Percentiles rank a stretch among this genome's conserved stretches.
Conservation (phyloP, 352 stramenopile genomes). For the Phytophthora tentaculata region DNA sequence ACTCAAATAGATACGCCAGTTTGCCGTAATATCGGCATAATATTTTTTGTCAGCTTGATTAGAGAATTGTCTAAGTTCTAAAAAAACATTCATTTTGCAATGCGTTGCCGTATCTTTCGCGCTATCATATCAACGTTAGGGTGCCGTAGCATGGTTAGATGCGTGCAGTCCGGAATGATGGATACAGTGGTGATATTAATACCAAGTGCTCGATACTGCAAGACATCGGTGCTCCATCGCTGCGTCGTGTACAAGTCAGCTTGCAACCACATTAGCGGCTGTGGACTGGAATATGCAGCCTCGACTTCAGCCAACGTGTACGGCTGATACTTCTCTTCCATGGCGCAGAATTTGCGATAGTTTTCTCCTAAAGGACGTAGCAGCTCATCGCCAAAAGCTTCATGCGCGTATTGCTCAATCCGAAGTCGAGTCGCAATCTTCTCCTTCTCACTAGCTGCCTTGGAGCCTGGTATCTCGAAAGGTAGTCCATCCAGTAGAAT, state of each 20-base stretch:
- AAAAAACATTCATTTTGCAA: too few relatives aligned
- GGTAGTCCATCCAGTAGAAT: slow-evolving; percentile 53
- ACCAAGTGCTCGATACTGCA: slow-evolving; percentile 11
- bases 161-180: slow-evolving; percentile 29
- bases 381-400: slow-evolving; percentile 30
- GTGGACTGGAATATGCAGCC: not conserved
- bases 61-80: too few relatives aligned
- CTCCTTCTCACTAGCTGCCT: slow-evolving; percentile 5
- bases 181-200: slow-evolving; percentile 26
- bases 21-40: too few relatives aligned
- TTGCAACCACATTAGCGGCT: slow-evolving; percentile 16
- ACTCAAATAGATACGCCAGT: too few relatives aligned
- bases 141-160: slow-evolving; percentile 43
- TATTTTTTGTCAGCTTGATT: too few relatives aligned
- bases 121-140: slow-evolving; percentile 39
- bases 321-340: slow-evolving; percentile 48
- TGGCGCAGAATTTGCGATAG: slow-evolving; percentile 44
- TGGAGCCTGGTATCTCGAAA: slow-evolving; percentile 21
- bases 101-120: slow-evolving; percentile 20
- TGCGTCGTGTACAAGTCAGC: slow-evolving; percentile 49
- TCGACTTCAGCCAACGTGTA: slow-evolving; percentile 12
- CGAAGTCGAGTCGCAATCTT: slow-evolving; percentile 14
- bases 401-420: slow-evolving; percentile 25
- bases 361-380: slow-evolving; percentile 43
- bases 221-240: slow-evolving; percentile 34